Base-by-base conservation (phyloP, 129 eudicot species). In the Chrysanthemum makinoi region DNA sequence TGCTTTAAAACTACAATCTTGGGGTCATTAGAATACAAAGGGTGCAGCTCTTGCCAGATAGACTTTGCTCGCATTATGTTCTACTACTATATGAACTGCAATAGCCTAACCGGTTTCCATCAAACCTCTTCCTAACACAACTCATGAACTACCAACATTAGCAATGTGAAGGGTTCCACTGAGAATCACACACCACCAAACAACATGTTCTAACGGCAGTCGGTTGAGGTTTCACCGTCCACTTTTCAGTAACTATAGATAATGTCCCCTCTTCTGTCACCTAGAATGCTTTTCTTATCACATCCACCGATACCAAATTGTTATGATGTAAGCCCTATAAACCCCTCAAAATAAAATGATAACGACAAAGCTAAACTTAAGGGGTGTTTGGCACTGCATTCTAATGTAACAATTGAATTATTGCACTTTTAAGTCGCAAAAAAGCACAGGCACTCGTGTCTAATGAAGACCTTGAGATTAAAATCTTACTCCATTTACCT, bases 71-170 rank as follows among this genome's bases (percentile, higher is more conserved):
- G 85, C 96, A 50, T 90, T 90, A 77, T 90, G 96, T 70, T 87
- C 96, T 15, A 82, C 82, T 1, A 91, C 87, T 44, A 90, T 70
- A 56, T 90, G 94, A 55, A 87, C 60, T 16, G 94, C 91, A 53
- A 84, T 80, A 81, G 85, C 89, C 77, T 87, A 88, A 13, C 91
- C 90, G 2, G 96, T 87, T 53, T 88, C 86, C 82, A 39, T 85
- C 51, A 87, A 87, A 59, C 63, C 69, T 52, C 91, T 83, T 53
- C 94, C 96, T 70, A 90, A 68, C 49, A 90, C 96, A 28, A 87
- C 95, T 16, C 94, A 90, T 11, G 96, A 90, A 79, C 87, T 94
- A 48, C 96, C 96, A 73, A 83, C 86, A 71, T 84, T 89, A 56
- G 93, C 93, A 13, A 89, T 70, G 72, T 83, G 84, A 66, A 90